A percentile compares a stretch with the other conserved stretches of the same genome.
These are phyloP conservation scores for Heliamphora exappendiculata DNA, from an alignment of 148 eudicot species.

Conservation along the genomic window DNA sequence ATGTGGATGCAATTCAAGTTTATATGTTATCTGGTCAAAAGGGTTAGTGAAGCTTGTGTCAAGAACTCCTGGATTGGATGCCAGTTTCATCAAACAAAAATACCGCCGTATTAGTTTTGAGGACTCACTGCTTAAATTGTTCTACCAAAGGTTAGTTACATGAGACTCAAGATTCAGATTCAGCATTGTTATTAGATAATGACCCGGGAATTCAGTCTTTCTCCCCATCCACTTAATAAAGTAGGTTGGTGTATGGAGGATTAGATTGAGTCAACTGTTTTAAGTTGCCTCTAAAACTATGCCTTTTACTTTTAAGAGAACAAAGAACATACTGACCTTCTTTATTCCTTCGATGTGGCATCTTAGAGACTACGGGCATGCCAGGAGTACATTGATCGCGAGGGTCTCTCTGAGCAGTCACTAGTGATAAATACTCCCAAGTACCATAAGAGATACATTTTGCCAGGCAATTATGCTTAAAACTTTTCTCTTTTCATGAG, in stretches of 20 bases:
- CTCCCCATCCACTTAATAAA: neutral
- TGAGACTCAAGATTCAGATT: neutral
- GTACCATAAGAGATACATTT: conserved; percentile 78
- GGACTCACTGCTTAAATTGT: neutral
- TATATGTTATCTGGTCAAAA: neutral
- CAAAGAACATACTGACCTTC: neutral
- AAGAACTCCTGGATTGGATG: neutral
- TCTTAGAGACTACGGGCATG: conserved; percentile 69
- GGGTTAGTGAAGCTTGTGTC: neutral
- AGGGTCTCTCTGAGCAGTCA: conserved; percentile 80
- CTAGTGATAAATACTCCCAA: conserved; percentile 60
- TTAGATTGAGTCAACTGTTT: neutral
- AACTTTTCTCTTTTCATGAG: conserved; percentile 2
- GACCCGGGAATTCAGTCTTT: neutral
- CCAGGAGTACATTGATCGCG: conserved; percentile 67
- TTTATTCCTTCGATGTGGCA: conserved; percentile 12
- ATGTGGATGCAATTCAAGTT: neutral
- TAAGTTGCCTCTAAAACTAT: neutral
- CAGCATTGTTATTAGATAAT: neutral
- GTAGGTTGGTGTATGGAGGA: neutral
- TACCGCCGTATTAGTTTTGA: neutral
- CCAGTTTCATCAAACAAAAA: neutral
- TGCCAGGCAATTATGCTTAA: conserved; percentile 56
- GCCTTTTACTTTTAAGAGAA: neutral
- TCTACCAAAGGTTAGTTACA: neutral